Evolutionary conservation across 495 filamentous ascomycete genomes (phyloP), one percentile per base, ranked within the genome.

Genomic region (Elaphomyces granulatus): DNA sequence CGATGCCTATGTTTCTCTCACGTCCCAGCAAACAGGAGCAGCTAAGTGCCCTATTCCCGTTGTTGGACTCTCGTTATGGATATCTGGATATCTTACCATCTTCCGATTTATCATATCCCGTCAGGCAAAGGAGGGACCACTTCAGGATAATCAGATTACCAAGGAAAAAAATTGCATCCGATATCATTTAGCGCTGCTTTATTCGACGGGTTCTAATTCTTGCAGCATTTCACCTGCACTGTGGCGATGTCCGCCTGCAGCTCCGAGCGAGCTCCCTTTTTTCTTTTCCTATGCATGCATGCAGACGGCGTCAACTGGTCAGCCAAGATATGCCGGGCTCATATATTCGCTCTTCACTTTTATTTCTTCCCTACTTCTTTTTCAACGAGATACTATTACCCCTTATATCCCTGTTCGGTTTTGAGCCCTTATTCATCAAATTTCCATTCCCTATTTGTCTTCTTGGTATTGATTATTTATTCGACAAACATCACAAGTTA

Each of bases 291-390:
- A 36, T 41, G 38, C 46, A 46, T 48, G 64, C 63, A 70, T 69
- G 56, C 56, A 50, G 60, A 60, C 60, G 65, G 64, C 60, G 59
- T 66, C 57, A 53, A 55, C 55, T 48, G 45, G 56, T 57, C 55
- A 60, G 59, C 54, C 47, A 40, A 53, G 47, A 55, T 52, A 46
- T 50, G 51, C 50, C 56, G 51, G 59, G 56, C 47, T 60, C 48
- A 55, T 64, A 38, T 51, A 36, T 39, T 45, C 37, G 36, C 38
- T 47, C 35, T 46, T 38, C 40, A 43, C 45, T 45, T 52, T 44
- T 40, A 36, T 45, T 52, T 56, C 44, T 51, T 45, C 43, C 48
- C 14, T 31, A 36, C 41, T 38, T 44, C 32, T 34, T 42, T 42
- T 45, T 32, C n/a, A n/a, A n/a, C n/a, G n/a, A n/a, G n/a, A n/a